phyloP scores from a whole-genome alignment of 495 filamentous ascomycete species.

The Hypoxylon intermedium region DNA sequence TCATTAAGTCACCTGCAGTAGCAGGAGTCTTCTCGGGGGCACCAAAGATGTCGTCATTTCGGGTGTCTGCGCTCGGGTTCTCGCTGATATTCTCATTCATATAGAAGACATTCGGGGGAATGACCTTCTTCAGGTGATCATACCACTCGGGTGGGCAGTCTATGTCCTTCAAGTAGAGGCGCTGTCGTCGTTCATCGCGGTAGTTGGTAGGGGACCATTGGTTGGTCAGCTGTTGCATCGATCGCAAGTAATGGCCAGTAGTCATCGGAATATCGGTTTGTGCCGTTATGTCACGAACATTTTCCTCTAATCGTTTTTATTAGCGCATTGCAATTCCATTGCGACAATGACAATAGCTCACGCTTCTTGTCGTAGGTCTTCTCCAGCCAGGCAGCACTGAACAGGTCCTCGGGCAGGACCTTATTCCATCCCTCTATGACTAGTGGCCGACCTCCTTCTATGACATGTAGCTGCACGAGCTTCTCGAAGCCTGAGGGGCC shows the following conservation, averaged over 20 bases:
- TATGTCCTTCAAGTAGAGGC: conserved; percentile 94
- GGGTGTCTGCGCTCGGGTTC: conserved; percentile 24
- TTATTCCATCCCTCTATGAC: conserved; percentile 86
- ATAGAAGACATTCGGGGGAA: conserved; percentile 83
- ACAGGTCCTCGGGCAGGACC: conserved; percentile 70
- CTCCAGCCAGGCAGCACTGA: conserved; percentile 80
- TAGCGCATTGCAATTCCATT: conserved; percentile 6
- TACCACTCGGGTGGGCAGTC: conserved; percentile 89
- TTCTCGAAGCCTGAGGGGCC: conserved; percentile 79
- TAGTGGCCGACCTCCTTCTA: conserved; percentile 82
- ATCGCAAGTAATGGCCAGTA: conserved; percentile 85
- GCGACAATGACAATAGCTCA: conserved; percentile 47
- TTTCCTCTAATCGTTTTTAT: conserved; percentile 52
- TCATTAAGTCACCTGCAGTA: conserved; percentile 87
- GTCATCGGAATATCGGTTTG: conserved; percentile 77
- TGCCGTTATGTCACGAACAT: conserved; percentile 76
- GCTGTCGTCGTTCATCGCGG: conserved; percentile 73
- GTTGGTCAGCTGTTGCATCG: conserved; percentile 76
- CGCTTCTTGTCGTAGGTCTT: conserved; percentile 75
- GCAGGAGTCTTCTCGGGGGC: conserved; percentile 53
- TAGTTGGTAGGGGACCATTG: conserved; percentile 74
- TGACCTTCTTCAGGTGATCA: conserved; percentile 73
- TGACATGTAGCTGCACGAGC: conserved; percentile 77
- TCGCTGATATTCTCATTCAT: conserved; percentile 77
- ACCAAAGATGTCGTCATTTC: conserved; percentile 53